Conservation (phyloP, 1,284 basidiomycete species). For the Pterulicium gracile region DNA sequence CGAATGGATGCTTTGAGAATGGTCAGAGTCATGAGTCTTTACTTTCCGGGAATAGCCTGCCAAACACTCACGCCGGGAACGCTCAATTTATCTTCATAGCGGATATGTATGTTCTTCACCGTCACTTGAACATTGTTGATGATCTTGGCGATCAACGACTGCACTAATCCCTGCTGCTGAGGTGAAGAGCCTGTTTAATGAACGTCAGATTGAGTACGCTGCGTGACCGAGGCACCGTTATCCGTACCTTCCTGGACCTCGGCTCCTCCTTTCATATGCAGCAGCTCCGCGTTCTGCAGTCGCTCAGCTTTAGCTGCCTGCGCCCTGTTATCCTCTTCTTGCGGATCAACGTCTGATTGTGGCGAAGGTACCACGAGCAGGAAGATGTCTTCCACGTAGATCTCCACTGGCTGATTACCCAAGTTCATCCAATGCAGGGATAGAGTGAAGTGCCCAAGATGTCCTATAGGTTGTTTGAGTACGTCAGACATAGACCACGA, state of each 20-base stretch:
- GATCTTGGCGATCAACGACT: constrained; percentile 84
- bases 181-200: constrained; percentile 43
- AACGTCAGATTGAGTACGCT: background rate
- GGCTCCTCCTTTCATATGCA: constrained; percentile 62
- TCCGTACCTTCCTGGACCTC: constrained; percentile 38
- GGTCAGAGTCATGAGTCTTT: constrained; percentile 3
- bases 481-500: constrained; percentile 5
- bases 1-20: constrained; percentile 83
- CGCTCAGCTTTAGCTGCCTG: constrained; percentile 88
- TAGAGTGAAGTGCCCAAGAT: constrained; percentile 87
- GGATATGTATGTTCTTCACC: constrained; percentile 89
- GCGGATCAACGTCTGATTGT: constrained; percentile 61
- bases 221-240: background rate
- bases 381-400: constrained; percentile 92
- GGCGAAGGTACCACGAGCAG: constrained; percentile 85
- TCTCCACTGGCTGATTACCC: constrained; percentile 87
- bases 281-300: constrained; percentile 80
- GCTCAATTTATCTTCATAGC: constrained; percentile 93
- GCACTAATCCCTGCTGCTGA: constrained; percentile 74
- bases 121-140: constrained; percentile 97
- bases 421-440: constrained; percentile 96
- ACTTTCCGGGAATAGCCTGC: background rate
- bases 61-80: constrained; percentile 68
- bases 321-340: constrained; percentile 76
- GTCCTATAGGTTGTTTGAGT: constrained; percentile 39